Conservation (phyloP, 1,139 yeast species). For the Hemisphaericaspora lyxosophila region DNA sequence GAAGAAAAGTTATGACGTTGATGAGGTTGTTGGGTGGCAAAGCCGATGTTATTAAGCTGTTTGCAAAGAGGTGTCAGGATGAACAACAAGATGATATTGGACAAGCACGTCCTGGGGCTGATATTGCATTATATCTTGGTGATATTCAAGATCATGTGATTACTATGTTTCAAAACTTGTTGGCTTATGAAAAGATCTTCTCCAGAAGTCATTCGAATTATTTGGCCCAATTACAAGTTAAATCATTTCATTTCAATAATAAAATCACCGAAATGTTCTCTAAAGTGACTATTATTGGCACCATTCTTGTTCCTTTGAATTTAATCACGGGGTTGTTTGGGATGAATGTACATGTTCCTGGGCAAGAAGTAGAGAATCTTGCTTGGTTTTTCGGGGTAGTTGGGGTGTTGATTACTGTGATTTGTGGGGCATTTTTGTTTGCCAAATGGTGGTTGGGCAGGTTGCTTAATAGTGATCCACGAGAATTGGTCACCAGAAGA, state of each 20-base stretch:
- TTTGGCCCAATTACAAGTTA: slow-evolving; percentile 93
- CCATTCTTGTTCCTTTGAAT: slow-evolving; percentile 90
- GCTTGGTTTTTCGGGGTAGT: slow-evolving; percentile 93
- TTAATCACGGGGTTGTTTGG: slow-evolving; percentile 98
- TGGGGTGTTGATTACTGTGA: no score
- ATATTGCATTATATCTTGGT: slow-evolving; percentile 74
- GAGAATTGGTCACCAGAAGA: no score
- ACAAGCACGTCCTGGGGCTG: no score
- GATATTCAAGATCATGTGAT: slow-evolving; percentile 95
- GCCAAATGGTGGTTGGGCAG: no score
- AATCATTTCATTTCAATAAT: slow-evolving; percentile 95
- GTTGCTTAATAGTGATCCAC: no score
- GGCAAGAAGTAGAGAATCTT: slow-evolving; percentile 72
- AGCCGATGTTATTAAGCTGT: slow-evolving; percentile 96
- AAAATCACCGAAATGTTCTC: slow-evolving; percentile 96
- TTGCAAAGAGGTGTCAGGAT: slow-evolving; percentile 94
- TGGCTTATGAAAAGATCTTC: slow-evolving; percentile 88
- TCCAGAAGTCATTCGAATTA: slow-evolving; percentile 94
- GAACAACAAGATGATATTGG: no score
- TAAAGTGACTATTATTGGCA: slow-evolving; percentile 89
- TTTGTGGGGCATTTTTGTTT: no score
- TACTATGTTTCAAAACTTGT: slow-evolving; percentile 92
- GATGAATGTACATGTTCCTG: slow-evolving; percentile 96
- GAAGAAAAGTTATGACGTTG: slow-evolving; percentile 85
- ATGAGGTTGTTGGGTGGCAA: slow-evolving; percentile 89